Conservation (phyloP, 352 stramenopile species). For the Phytopythium kandeliae region DNA sequence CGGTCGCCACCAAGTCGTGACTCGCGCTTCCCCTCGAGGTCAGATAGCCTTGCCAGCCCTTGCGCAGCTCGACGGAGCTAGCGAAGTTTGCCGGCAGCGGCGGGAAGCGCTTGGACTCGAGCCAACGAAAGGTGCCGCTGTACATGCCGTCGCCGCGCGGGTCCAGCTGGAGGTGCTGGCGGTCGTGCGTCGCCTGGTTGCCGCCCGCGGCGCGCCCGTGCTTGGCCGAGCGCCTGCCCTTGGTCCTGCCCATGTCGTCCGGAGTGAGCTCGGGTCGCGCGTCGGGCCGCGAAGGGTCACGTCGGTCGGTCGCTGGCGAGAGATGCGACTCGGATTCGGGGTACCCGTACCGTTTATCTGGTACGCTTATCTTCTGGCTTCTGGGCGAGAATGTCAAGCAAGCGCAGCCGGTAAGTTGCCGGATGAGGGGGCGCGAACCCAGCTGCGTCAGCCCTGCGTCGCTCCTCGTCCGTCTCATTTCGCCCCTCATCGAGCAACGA, state of each 20-base stretch:
- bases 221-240: conserved; percentile 8
- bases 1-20: conserved; percentile 26
- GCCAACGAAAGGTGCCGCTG: conserved; percentile 76
- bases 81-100: conserved; percentile 15
- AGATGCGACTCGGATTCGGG: too few relatives aligned
- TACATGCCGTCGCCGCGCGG: conserved; percentile 72
- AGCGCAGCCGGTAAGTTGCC: too few relatives aligned
- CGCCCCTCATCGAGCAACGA: too few relatives aligned
- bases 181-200: conserved; percentile 1
- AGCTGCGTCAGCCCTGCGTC: too few relatives aligned
- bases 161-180: conserved; percentile 46
- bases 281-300: conserved; percentile 14
- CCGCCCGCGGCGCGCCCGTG: conserved; percentile 1
- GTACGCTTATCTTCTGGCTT: too few relatives aligned
- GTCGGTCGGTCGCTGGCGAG: too few relatives aligned
- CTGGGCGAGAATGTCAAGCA: too few relatives aligned
- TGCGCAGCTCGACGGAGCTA: conserved; percentile 11
- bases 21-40: conserved; percentile 14
- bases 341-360: neutral
- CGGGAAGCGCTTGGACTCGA: conserved; percentile 55
- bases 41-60: conserved; percentile 55
- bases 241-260: conserved; percentile 19
- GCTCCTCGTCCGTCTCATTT: too few relatives aligned
- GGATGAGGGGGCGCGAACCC: too few relatives aligned
- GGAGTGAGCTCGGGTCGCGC: conserved; percentile 2